Evolutionary conservation across 768 basidiomycete species (phyloP).

Genomic region (Cystoderma amianthinum): DNA sequence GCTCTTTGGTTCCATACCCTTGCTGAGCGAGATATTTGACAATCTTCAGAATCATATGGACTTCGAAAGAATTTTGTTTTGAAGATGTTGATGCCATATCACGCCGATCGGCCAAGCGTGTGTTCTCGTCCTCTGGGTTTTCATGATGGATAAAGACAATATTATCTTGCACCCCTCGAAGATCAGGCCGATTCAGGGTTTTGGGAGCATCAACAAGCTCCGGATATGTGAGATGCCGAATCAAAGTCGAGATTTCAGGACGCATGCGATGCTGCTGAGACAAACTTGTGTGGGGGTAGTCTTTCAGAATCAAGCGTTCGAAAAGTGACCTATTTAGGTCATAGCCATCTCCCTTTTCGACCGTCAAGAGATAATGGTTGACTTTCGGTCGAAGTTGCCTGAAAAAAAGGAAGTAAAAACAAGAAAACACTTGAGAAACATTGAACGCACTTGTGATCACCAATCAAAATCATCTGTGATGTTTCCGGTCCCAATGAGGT

Average conservation of each 20-base stretch:
- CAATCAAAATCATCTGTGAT: conserved; percentile 56
- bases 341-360: conserved; percentile 62
- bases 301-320: conserved; percentile 56
- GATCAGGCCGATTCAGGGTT: conserved; percentile 41
- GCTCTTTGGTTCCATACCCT: conserved; percentile 52
- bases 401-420: neutral
- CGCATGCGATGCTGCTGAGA: conserved; percentile 65
- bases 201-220: conserved; percentile 47
- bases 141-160: conserved; percentile 56
- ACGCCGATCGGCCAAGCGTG: conserved; percentile 30
- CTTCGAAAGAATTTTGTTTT: conserved; percentile 57
- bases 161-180: conserved; percentile 50
- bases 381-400: conserved; percentile 74
- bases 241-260: conserved; percentile 60
- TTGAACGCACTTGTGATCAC: conserved; percentile 56
- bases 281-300: conserved; percentile 56
- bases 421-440: neutral
- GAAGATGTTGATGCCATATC: conserved; percentile 45
- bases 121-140: conserved; percentile 44
- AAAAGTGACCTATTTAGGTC: conserved; percentile 65
- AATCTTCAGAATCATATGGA: conserved; percentile 58
- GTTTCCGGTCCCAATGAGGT: conserved; percentile 43
- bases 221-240: conserved; percentile 59
- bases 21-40: conserved; percentile 61
- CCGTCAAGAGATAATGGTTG: conserved; percentile 55